Evolutionary conservation across 108 stramenopile genomes (phyloP).

Genomic region (Hondaea fermentalgiana): DNA sequence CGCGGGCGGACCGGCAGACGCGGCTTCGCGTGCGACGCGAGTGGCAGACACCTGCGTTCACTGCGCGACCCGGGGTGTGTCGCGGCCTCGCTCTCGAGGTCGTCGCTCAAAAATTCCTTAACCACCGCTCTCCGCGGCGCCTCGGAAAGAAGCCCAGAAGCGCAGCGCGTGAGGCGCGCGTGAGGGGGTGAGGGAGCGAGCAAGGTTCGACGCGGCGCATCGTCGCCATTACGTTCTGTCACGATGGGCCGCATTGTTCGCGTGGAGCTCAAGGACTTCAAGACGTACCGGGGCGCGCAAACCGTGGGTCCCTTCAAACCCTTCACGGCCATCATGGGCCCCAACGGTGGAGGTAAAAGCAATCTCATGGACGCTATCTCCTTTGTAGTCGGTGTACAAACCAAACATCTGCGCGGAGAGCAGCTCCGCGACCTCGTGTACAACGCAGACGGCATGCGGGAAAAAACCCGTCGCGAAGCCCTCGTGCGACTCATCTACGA

Average conservation of each 20-base stretch:
- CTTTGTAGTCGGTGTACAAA: constrained; percentile 92
- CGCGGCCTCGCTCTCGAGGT: too few species aligned
- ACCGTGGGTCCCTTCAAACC: constrained; percentile 84
- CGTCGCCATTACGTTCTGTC: background rate
- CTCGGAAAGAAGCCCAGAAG: too few species aligned
- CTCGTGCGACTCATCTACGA: constrained; percentile 65
- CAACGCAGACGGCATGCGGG: background rate
- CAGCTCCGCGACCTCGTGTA: constrained; percentile 87
- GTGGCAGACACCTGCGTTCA: too few species aligned
- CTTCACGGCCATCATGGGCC: constrained; percentile 93
- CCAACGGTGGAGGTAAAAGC: constrained; percentile 71
- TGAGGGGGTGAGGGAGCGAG: too few species aligned
- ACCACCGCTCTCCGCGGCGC: too few species aligned
- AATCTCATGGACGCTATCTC: constrained; percentile 75
- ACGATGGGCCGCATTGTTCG: constrained; percentile 47
- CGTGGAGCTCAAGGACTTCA: constrained; percentile 97
- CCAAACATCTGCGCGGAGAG: constrained; percentile 73
- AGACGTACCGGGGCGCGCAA: constrained; percentile 84
- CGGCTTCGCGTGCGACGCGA: too few species aligned
- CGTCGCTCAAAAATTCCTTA: too few species aligned
- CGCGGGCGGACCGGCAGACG: too few species aligned
- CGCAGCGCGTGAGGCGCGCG: too few species aligned
- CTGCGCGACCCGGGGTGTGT: too few species aligned
- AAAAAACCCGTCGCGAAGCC: constrained; percentile 41
- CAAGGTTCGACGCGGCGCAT: too few species aligned